Evolutionary conservation across 345 rosid genomes (phyloP), one percentile per base, ranked within the genome.

Genomic region (Salix udensis): DNA sequence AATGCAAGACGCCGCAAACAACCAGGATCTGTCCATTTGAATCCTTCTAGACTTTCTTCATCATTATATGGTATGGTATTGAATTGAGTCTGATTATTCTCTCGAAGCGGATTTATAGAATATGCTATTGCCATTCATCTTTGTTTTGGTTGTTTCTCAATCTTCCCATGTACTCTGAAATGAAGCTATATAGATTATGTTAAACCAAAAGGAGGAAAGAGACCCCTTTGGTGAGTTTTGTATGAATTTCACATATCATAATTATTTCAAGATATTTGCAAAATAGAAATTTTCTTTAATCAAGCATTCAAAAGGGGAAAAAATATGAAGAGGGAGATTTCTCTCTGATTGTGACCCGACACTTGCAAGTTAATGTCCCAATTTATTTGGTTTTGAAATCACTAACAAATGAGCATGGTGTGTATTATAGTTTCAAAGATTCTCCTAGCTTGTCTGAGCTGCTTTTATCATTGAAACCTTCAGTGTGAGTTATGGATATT

Each of bases 1-100:
- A 95, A 95, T 88, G 98, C 97, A 74, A 88, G 98, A 81, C 96
- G 98, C 26, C 95, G 98, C 77, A 95, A 93, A 71, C 98, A 86
- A 67, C 88, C 88, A 30, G 96, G 88, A 69, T 80, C 87, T 2
- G 73, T 84, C 67, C 90, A 82, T 58, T 65, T 87, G 68, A 88
- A 82, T 78, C 78, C 87, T 44, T 85, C 89, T 62, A 79, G 90
- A 26, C 82, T 88, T 37, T 85, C 87, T 37, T 68, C 90, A 7
- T 70, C 85, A 3, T 42, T 82, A 36, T 82, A 86, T 78, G 93
- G 98, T 94, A 89, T 72, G 71, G 50, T 77, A 77, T 76, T 46
- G 67, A 61, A 77, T 77, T 67, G 40, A 39, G 68, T 60, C 28
- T 26, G 55, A 11, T 50, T 19, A 36, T 74, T 71, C 16, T 78